Conservation (phyloP, 1,284 basidiomycete genomes). For the Mycena citricolor region DNA sequence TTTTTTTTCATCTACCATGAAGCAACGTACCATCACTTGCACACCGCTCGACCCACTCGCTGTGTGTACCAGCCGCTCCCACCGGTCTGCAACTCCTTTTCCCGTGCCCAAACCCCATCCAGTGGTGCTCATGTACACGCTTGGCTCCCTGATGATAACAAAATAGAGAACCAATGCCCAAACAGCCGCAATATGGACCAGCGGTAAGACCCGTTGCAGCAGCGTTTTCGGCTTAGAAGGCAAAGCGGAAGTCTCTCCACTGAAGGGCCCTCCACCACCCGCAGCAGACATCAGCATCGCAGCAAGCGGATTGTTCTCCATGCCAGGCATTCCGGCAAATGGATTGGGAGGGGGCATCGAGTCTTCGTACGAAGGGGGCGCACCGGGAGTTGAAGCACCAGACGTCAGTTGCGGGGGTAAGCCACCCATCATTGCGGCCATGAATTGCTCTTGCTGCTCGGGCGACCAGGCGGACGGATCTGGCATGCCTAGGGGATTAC, state of each 20-base stretch:
- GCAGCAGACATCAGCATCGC: conserved; percentile 34
- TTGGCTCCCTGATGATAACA: conserved; percentile 64
- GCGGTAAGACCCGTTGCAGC: conserved; percentile 59
- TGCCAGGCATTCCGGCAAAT: conserved; percentile 2
- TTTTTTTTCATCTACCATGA: conserved; percentile 46
- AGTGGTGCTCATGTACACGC: conserved; percentile 23
- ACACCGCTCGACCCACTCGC: conserved; percentile 16
- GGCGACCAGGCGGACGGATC: conserved; percentile 62
- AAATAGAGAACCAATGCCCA: conserved; percentile 69
- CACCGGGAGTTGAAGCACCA: conserved; percentile 24
- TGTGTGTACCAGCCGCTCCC: conserved; percentile 11
- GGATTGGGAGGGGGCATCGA: conserved; percentile 20
- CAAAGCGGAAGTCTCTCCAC: conserved; percentile 22
- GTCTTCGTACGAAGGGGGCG: conserved; percentile 19
- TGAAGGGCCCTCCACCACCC: conserved; percentile 21
- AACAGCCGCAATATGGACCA: conserved; percentile 61
- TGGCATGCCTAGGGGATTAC: conserved; percentile 28
- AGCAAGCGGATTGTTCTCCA: conserved; percentile 2
- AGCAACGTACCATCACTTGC: conserved; percentile 37
- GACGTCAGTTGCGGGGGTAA: conserved; percentile 23
- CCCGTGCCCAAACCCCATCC: conserved; percentile 2
- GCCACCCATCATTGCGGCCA: conserved; percentile 58
- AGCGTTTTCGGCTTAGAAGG: conserved; percentile 34
- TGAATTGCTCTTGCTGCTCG: conserved; percentile 64
- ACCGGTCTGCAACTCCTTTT: conserved; percentile 23